Percentiles rank a stretch among this genome's conserved stretches.
Conservation (phyloP, 129 eudicot species). For the Calendula officinalis region DNA sequence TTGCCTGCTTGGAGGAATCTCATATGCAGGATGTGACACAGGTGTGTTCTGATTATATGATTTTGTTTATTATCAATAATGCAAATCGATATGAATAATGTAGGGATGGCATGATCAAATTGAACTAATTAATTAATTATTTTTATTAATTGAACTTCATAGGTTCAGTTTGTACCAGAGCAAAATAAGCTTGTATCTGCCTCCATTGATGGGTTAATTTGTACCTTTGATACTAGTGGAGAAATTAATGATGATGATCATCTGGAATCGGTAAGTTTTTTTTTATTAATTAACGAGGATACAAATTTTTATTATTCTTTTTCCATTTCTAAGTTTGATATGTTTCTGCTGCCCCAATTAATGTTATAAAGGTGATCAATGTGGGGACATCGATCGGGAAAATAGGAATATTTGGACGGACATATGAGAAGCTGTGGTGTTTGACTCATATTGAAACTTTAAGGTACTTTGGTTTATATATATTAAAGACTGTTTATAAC, state of each 20-base stretch:
- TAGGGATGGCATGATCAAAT: conserved; percentile 2
- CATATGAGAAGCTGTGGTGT: conserved; percentile 72
- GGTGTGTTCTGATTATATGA: conserved; percentile 39
- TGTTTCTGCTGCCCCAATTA: conserved; percentile 1
- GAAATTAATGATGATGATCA: conserved; percentile 89
- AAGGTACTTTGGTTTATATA: conserved; percentile 48
- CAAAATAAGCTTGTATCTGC: conserved; percentile 88
- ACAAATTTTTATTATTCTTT: neutral
- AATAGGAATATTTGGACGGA: conserved; percentile 69
- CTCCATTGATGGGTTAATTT: conserved; percentile 91
- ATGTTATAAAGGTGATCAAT: conserved; percentile 61
- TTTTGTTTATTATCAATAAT: conserved; percentile 10
- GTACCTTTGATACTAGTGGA: conserved; percentile 86
- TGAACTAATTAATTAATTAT: conserved; percentile 11
- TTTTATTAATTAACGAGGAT: neutral
- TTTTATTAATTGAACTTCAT: neutral
- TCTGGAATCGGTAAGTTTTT: conserved; percentile 71
- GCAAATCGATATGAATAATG: conserved; percentile 2
- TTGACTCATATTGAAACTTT: conserved; percentile 86
- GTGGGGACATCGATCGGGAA: conserved; percentile 87
- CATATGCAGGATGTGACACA: conserved; percentile 98
- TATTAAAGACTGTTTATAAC: neutral
- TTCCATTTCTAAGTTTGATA: conserved; percentile 3
- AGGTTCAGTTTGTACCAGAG: conserved; percentile 91
- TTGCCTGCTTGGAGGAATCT: conserved; percentile 87